Conservation (phyloP, 441 rosid genomes). For the Erysimum pusillum region DNA sequence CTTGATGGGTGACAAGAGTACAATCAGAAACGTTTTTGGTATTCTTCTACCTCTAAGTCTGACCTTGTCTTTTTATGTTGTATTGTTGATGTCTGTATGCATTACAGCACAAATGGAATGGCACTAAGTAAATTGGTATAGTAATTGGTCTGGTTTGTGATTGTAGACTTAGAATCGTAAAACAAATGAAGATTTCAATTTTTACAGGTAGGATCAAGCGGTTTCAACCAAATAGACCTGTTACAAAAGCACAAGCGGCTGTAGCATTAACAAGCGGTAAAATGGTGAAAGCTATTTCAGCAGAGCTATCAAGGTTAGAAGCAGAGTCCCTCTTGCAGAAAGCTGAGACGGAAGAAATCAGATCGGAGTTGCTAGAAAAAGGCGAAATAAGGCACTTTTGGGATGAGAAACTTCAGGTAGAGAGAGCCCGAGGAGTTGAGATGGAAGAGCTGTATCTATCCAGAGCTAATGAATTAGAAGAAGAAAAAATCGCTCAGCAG, state of each 20-base stretch:
- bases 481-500: constrained; percentile 59
- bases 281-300: constrained; percentile 65
- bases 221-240: constrained; percentile 84
- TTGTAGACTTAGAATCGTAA: background rate
- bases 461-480: constrained; percentile 60
- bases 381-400: constrained; percentile 75
- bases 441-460: constrained; percentile 57
- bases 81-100: background rate
- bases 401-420: constrained; percentile 71
- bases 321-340: constrained; percentile 61
- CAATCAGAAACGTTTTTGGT: constrained; percentile 90
- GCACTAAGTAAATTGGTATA: background rate
- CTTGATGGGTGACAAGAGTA: constrained; percentile 76
- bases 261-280: constrained; percentile 85
- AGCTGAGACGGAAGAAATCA: constrained; percentile 74
- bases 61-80: background rate
- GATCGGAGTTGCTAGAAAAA: constrained; percentile 64
- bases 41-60: constrained; percentile 38
- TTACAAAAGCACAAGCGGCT: constrained; percentile 84
- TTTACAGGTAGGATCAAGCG: constrained; percentile 81
- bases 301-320: constrained; percentile 72
- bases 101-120: background rate
- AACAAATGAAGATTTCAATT: background rate
- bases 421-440: constrained; percentile 59
- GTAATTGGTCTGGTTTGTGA: background rate